A percentile compares a stretch with the other conserved stretches of the same genome.
These are phyloP conservation scores for Agaricus subrufescens DNA, from an alignment of 768 basidiomycete genomes.

Conservation along the genomic window DNA sequence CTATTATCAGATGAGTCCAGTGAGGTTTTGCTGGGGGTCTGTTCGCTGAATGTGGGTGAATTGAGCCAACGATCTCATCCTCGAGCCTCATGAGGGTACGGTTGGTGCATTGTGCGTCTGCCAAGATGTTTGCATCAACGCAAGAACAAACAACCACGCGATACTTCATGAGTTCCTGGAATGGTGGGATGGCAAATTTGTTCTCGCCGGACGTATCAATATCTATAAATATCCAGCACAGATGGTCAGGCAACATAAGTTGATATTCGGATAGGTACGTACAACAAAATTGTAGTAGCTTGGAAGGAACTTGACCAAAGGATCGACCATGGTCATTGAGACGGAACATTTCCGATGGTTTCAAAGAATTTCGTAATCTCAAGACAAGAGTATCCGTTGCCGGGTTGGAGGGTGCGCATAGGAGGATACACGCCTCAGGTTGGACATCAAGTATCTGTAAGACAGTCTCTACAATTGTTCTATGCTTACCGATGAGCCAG, in stretches of 20 bases:
- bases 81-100: conserved; percentile 33
- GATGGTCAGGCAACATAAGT: not conserved
- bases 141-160: conserved; percentile 44
- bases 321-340: conserved; percentile 46
- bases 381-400: conserved; percentile 45
- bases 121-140: conserved; percentile 40
- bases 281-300: conserved; percentile 46
- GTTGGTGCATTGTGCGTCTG: conserved; percentile 42
- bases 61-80: conserved; percentile 25
- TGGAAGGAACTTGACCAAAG: conserved; percentile 43
- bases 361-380: conserved; percentile 32
- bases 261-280: conserved; percentile 12
- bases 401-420: conserved; percentile 48
- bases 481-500: conserved; percentile 12
- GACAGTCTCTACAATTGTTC: conserved; percentile 46
- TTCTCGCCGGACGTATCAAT: conserved; percentile 32
- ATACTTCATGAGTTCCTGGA: conserved; percentile 40
- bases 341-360: conserved; percentile 40
- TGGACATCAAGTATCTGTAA: conserved; percentile 44
- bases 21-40: conserved; percentile 33
- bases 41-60: conserved; percentile 32
- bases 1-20: conserved; percentile 50
- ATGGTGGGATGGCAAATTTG: conserved; percentile 40
- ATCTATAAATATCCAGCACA: conserved; percentile 23
- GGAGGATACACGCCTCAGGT: conserved; percentile 41